Percentiles rank a stretch among this genome's conserved stretches.
Conservation (phyloP, 345 rosid genomes). For the Camelina hispida region DNA sequence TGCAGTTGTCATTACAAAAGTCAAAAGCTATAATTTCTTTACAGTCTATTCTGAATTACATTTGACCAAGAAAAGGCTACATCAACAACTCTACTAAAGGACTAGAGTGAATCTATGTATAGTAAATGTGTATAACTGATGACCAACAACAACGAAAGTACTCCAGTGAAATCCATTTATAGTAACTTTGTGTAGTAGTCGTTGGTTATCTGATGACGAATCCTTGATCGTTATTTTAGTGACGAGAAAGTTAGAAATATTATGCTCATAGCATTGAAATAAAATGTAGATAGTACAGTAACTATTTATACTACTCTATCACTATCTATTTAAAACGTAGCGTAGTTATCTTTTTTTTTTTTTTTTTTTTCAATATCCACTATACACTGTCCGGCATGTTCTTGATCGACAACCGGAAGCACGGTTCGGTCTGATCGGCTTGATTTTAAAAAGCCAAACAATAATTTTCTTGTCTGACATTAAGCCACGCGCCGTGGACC, state of each 20-base stretch:
- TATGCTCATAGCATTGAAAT: no score
- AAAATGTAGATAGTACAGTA: no score
- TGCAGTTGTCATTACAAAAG: constrained; percentile 24
- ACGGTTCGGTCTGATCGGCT: constrained; percentile 22
- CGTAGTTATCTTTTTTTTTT: neutral
- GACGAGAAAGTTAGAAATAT: neutral
- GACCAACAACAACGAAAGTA: constrained; percentile 5
- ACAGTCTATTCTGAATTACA: constrained; percentile 8
- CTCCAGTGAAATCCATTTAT: constrained; percentile 23
- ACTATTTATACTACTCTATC: no score
- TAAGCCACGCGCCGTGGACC: constrained; percentile 16
- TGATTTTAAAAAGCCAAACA: neutral
- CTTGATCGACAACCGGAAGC: constrained; percentile 13
- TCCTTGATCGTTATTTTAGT: constrained; percentile 9
- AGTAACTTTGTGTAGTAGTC: constrained; percentile 18
- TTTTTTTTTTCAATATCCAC: neutral
- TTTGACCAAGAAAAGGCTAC: constrained; percentile 24
- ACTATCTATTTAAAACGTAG: no score
- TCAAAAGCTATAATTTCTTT: constrained; percentile 14
- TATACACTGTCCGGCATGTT: neutral
- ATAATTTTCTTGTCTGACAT: neutral
- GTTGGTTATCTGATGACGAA: constrained; percentile 30
- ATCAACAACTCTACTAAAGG: neutral
- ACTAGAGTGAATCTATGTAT: constrained; percentile 10
- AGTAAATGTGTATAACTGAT: constrained; percentile 16